These are phyloP conservation scores for Vanderwaltozyma verrucispora DNA, from an alignment of 805 yeast genomes.

Conservation along the genomic window DNA sequence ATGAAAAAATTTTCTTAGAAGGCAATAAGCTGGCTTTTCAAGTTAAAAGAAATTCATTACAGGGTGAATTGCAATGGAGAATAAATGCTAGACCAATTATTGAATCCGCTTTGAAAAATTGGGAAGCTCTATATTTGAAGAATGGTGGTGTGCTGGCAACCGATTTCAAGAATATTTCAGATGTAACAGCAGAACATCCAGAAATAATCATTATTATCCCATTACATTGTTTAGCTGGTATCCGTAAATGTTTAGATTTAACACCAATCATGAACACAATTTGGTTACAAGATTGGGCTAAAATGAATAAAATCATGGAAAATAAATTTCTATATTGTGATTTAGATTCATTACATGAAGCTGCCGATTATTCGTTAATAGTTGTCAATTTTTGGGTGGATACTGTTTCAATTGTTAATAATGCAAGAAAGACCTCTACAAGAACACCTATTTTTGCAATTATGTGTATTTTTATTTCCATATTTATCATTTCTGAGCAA, in stretches of 20 bases:
- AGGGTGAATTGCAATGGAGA: conserved; percentile 54
- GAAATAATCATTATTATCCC: conserved; percentile 59
- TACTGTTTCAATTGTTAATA: conserved; percentile 48
- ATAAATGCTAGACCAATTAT: conserved; percentile 49
- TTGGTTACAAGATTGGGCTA: conserved; percentile 58
- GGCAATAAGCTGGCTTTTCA: conserved; percentile 31
- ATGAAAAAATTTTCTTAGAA: conserved; percentile 52
- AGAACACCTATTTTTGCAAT: conserved; percentile 70
- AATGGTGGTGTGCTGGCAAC: conserved; percentile 55
- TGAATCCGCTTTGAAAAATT: conserved; percentile 46
- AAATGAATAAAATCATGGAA: conserved; percentile 46
- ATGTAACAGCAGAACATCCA: conserved; percentile 38
- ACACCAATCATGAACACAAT: conserved; percentile 52
- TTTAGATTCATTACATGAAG: conserved; percentile 55
- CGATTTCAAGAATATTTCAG: conserved; percentile 30
- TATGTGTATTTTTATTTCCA: conserved; percentile 51
- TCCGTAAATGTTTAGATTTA: conserved; percentile 50
- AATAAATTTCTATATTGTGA: conserved; percentile 34
- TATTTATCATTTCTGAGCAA: conserved; percentile 51
- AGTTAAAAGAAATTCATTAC: conserved; percentile 25
- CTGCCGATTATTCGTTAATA: conserved; percentile 46
- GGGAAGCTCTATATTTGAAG: conserved; percentile 55
- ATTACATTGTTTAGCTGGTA: conserved; percentile 53
- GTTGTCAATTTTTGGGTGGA: conserved; percentile 63
- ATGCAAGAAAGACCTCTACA: conserved; percentile 56